Base-by-base conservation (phyloP, 2,329 filamentous ascomycete species). In the Cladobotryum mycophilum region DNA sequence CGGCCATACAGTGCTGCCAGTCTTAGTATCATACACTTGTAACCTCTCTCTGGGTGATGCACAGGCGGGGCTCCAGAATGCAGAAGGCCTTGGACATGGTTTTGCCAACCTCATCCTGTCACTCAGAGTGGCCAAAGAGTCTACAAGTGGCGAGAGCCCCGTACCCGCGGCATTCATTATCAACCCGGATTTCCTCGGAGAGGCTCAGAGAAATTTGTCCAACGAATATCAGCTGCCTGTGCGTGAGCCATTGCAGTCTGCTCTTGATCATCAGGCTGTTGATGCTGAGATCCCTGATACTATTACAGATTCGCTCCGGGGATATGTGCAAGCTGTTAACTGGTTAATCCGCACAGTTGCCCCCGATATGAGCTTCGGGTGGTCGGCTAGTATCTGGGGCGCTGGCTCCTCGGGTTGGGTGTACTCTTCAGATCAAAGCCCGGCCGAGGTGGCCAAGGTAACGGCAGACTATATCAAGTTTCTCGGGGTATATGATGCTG, bases 1-100 rank as follows among this genome's bases (percentile, higher is more conserved):
- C 22, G 49, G 13, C n/a, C 41, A 34, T 13, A 33, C 30, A 5
- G 49, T 47, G 14, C 25, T 51, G 17, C 44, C 49, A 9, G 30
- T 51, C 33, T 41, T 51, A 30, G n/a, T 51, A 4, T 51, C 49
- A 4, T 51, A 51, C 8, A 51, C 49, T 6, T 51, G 49, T 38
- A 47, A 51, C 33, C 40, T 51, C 25, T 37, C 43, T 1, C 5
- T n/a, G 3, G 37, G 49, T 18, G 38, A 47, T 13, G n/a, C 18
- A 2, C 2, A 2, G n/a, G 18, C 4, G 2, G 20, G 30, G 3
- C 34, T 51, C 7, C 11, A 13, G n/a, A 15, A 47, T 20, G 13
- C n/a, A 2, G 17, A 35, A 9, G 8, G 25, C 8, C 49, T 51
- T 7, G 33, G 30, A 7, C 37, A 44, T 20, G 43, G 44, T 36